Evolutionary conservation across 1,284 basidiomycete genomes (phyloP), one percentile per base, ranked within the genome.

Genomic region (Sanghuangporus baumii): DNA sequence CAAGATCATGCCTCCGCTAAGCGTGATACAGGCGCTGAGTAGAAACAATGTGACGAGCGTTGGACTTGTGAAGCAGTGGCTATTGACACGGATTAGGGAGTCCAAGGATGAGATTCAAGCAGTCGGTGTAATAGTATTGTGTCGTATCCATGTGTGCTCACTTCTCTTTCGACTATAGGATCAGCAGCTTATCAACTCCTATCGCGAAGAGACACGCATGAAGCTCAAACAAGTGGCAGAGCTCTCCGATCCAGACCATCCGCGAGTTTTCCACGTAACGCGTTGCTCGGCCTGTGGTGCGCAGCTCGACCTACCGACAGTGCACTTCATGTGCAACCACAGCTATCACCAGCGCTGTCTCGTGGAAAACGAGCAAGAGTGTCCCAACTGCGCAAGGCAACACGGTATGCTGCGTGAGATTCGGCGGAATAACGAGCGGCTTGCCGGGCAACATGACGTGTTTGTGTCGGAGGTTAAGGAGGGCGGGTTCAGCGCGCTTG

Each of bases 251-350:
- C 79, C 85, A 0, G 82, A 84, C 14, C 83, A 87, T 59, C 92
- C 95, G 0, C 84, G 87, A 14, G 90, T 98, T 18, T 97, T 98
- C 79, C 95, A 98, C 70, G 91, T 96, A 67, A 95, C 94, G 3
- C 82, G 93, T 46, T 99, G 96, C 73, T 88, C 93, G 14, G 82
- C 87, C 4, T 98, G 97, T 73, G 83, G 87, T 16, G 92, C 88
- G 0, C 91, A 92, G 69, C 84, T 98, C 64, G 95, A 98, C 72
- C 81, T 98, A 18, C 96, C 96, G 0, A 91, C 86, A 63, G 83
- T 98, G 3, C 96, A 99, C 74, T 99, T 98, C 71, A 97, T 98
- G 96, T 99, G 96, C 76, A 89, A 91, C 71, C 96, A 99, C 74
- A 94, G 91, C 66, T 99, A 94, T 77, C 97, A 99, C 72, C 94